Conservation (phyloP, 2,329 filamentous ascomycete species). For the Epichloe typhina region DNA sequence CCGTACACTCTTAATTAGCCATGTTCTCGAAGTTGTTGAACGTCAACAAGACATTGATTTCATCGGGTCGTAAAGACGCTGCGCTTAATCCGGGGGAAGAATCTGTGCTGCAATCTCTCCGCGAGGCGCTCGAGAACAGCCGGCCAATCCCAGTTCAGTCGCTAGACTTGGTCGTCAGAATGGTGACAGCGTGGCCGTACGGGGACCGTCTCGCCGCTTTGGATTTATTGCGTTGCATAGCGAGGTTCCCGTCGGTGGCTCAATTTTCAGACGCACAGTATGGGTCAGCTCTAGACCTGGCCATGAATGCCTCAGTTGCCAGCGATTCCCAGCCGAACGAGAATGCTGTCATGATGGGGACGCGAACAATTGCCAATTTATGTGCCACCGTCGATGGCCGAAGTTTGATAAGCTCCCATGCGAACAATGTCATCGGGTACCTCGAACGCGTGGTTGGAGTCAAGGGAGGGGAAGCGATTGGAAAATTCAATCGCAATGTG, state of each 20-base stretch:
- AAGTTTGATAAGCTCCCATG: slow-evolving; percentile 43
- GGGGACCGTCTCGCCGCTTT: slow-evolving; percentile 70
- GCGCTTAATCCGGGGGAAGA: slow-evolving; percentile 64
- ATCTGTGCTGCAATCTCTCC: slow-evolving; percentile 45
- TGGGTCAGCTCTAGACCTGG: slow-evolving; percentile 46
- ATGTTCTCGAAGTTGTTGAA: slow-evolving; percentile 66
- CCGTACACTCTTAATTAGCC: slow-evolving; percentile 27
- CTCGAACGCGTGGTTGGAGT: slow-evolving; percentile 49
- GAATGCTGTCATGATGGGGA: slow-evolving; percentile 80
- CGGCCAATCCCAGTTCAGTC: slow-evolving; percentile 36
- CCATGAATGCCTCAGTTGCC: slow-evolving; percentile 26
- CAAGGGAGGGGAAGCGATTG: slow-evolving; percentile 33
- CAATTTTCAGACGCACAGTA: slow-evolving; percentile 39
- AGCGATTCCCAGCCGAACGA: slow-evolving; percentile 46
- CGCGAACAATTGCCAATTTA: slow-evolving; percentile 71
- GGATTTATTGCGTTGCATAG: slow-evolving; percentile 75
- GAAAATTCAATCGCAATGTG: slow-evolving; percentile 59
- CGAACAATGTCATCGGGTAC: slow-evolving; percentile 45
- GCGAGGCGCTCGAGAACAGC: slow-evolving; percentile 47
- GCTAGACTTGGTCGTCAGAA: slow-evolving; percentile 53
- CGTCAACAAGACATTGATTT: slow-evolving; percentile 60
- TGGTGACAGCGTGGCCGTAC: slow-evolving; percentile 69
- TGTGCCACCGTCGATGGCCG: slow-evolving; percentile 66
- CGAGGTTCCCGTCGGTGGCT: slow-evolving; percentile 54
- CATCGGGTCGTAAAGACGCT: slow-evolving; percentile 57